Base-by-base conservation (phyloP, 1,284 basidiomycete species). In the Megacollybia platyphylla region DNA sequence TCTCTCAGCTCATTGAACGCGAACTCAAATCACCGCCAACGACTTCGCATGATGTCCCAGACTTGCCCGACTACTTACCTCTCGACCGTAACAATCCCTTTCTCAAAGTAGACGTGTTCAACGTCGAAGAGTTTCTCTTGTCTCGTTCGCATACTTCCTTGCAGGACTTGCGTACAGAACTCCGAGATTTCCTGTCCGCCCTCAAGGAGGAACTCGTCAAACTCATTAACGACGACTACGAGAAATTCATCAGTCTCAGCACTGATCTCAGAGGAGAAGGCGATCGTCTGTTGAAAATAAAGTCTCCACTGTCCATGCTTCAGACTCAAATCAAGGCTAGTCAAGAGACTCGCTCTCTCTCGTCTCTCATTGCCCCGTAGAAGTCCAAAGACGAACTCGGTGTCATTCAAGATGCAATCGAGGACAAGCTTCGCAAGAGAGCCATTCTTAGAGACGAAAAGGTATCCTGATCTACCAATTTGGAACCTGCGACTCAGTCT, bases 191-290 rank as follows among this genome's bases (percentile, higher is more conserved):
- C 60, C 70, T 90, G 45, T 75, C 76, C 0, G 69, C 73, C 10
- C 64, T 98, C 51, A 90, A 93, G 55, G 87, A 92, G 57, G 91
- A 96, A 57, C 74, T 98, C 26, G 89, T 97, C 26, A 81, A 80
- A 55, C 78, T 97, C 56, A 97, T 98, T 60, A 97, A 98, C 59
- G 85, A 92, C 54, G 93, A 97, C 62, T 97, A 97, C 60, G 91
- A 92, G 59, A 92, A 92, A 36, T 97, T 97, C 59, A 96, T 98
- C 51, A 90, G 87, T 51, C 70, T 98, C 18, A 93, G 92, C 49
- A 92, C 87, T 2, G 88, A 92, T 51, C 58, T 96, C 49, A 71
- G 79, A 47, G 88, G 85, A 27, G 91, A 96, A 59, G 87, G 87
- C 2, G 67, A 68, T 38, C 69, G 87, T 47, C 57, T 93, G 52